Evolutionary conservation across 257 asterid species (phyloP).

Genomic region (Lycium barbarum): DNA sequence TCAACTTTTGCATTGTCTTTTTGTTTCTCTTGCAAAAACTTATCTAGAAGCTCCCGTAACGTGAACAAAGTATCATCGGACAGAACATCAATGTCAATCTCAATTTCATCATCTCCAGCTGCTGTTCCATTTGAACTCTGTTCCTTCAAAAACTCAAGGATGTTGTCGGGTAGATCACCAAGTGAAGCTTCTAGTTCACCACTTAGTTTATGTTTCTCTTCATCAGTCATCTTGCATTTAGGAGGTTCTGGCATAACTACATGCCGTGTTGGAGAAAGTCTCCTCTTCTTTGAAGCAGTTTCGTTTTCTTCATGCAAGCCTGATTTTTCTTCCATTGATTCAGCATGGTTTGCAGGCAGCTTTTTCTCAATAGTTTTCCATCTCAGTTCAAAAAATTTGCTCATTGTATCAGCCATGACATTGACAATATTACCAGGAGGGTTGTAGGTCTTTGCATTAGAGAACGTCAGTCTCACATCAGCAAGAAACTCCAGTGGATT

Average conservation of each 20-base stretch:
- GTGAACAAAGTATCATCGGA: conserved; percentile 64
- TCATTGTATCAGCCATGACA: conserved; percentile 61
- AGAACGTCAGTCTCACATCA: conserved; percentile 83
- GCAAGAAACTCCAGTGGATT: conserved; percentile 70
- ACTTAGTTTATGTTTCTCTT: conserved; percentile 64
- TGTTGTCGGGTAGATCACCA: conserved; percentile 65
- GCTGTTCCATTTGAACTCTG: conserved; percentile 59
- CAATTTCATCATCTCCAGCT: conserved; percentile 76
- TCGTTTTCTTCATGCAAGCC: conserved; percentile 49
- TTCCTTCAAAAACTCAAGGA: conserved; percentile 63
- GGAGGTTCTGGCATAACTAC: conserved; percentile 50
- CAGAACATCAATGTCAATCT: conserved; percentile 76
- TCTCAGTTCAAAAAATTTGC: conserved; percentile 66
- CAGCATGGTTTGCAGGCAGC: conserved; percentile 40
- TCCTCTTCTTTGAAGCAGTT: conserved; percentile 62
- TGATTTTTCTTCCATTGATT: conserved; percentile 45
- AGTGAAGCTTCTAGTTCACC: conserved; percentile 57
- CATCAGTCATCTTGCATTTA: conserved; percentile 63
- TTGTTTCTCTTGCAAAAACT: conserved; percentile 57
- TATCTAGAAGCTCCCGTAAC: conserved; percentile 70
- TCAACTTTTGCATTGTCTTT: conserved; percentile 57
- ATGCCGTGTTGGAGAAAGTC: conserved; percentile 56
- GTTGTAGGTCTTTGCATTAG: conserved; percentile 88
- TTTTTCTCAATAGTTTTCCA: conserved; percentile 77
- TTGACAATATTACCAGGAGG: conserved; percentile 73